Base-by-base conservation (phyloP, 257 asterid genomes). In the Penstemon barbatus region DNA sequence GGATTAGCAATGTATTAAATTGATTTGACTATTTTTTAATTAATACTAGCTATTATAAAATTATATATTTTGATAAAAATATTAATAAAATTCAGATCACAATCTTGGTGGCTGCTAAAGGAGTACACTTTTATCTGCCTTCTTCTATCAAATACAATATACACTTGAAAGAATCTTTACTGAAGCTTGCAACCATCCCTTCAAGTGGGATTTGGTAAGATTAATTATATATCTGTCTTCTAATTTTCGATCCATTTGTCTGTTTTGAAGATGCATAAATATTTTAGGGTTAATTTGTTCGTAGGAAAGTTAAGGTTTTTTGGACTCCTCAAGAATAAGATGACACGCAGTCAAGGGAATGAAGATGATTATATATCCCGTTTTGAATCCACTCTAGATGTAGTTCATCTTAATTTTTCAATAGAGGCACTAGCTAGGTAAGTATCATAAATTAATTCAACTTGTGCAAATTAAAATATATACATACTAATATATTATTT, bases 271-370 rank as follows among this genome's bases (percentile, higher is more conserved):
- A 45, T 33, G 15, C 65, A 13, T 13, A n/a, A 13, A 8, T 25
- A 2, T 25, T 2, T 25, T 25, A 13, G 5, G 33, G 33, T 15
- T 15, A 15, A 15, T 25, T 25, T 25, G 33, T 25, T 25, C 78
- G 66, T 87, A 92, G 97, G 98, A 96, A n/a, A 3, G 96, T 92
- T 12, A 96, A 92, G 87, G 94, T 92, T 72, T 77, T 92, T 25
- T 92, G 98, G 98, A 92, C 98, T 5, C 98, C 98, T 15, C 98
- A 92, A 70, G 85, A 85, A 37, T 95, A 92, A 79, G 86, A 25
- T 25, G 33, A 25, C 33, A 2, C 33, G 33, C 33, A 1, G 33
- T 25, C 33, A 25, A 2, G 33, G 33, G 33, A 25, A 2, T 1
- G 33, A 25, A 25, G 33, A 92, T 74, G 90, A 15, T 15, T 15